These are phyloP conservation scores for Multifurca ochricompacta DNA, from an alignment of 768 basidiomycete genomes.

Conservation along the genomic window DNA sequence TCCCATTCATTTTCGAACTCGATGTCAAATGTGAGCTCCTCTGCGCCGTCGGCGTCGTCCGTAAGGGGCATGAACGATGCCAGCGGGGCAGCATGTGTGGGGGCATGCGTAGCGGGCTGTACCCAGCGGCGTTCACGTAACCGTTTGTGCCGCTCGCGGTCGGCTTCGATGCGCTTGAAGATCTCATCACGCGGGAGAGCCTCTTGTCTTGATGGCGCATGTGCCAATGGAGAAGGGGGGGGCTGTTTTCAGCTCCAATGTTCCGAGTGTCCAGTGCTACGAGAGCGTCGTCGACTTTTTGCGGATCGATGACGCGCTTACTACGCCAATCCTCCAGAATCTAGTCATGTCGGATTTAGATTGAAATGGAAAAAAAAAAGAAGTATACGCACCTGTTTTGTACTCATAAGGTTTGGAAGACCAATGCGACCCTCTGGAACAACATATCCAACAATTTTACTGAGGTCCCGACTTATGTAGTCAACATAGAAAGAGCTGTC, in stretches of 20 bases:
- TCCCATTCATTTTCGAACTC: slow-evolving; percentile 91
- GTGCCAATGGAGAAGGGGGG: slow-evolving; percentile 20
- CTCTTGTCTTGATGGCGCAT: slow-evolving; percentile 19
- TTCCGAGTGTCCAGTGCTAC: slow-evolving; percentile 45
- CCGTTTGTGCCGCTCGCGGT: slow-evolving; percentile 87
- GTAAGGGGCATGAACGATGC: slow-evolving; percentile 56
- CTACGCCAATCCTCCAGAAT: slow-evolving; percentile 88
- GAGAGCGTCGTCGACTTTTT: slow-evolving; percentile 66
- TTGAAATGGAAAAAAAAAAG: background rate
- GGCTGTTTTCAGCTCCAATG: slow-evolving; percentile 21
- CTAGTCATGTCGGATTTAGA: slow-evolving; percentile 31
- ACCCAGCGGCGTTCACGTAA: slow-evolving; percentile 88
- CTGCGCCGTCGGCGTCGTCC: slow-evolving; percentile 43
- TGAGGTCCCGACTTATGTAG: slow-evolving; percentile 70
- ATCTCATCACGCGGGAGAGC: slow-evolving; percentile 49
- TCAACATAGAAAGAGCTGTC: slow-evolving; percentile 60
- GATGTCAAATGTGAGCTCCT: slow-evolving; percentile 62
- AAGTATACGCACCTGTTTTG: slow-evolving; percentile 59
- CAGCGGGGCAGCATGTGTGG: slow-evolving; percentile 36
- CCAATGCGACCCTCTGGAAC: slow-evolving; percentile 86
- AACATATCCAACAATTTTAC: slow-evolving; percentile 71
- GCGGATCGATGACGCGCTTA: slow-evolving; percentile 76
- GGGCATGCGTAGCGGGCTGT: slow-evolving; percentile 58
- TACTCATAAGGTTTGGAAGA: slow-evolving; percentile 77
- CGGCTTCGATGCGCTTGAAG: slow-evolving; percentile 84